phyloP scores from a whole-genome alignment of 768 basidiomycete species.

The Sistotremastrum niveocremeum region DNA sequence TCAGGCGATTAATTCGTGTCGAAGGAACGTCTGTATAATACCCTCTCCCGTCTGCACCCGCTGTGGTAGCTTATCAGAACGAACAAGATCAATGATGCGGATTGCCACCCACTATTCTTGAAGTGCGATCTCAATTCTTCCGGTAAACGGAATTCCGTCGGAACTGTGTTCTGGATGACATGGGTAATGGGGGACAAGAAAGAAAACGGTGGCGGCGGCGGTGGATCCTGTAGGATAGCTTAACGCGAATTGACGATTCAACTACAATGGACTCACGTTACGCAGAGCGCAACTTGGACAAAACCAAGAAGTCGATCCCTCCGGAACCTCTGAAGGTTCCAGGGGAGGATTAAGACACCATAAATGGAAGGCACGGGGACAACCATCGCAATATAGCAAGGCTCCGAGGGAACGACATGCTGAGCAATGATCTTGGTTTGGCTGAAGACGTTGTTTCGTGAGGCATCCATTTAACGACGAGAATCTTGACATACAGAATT shows the following conservation, averaged over 20 bases:
- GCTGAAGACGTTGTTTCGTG: constrained; percentile 15
- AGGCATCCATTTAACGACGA: not conserved
- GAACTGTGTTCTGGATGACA: constrained; percentile 52
- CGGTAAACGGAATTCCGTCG: constrained; percentile 76
- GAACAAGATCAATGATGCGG: not conserved
- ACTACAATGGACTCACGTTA: constrained; percentile 34
- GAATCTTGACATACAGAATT: constrained; percentile 24
- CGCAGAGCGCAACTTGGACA: constrained; percentile 58
- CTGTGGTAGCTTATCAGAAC: constrained; percentile 26
- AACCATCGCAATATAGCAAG: constrained; percentile 94
- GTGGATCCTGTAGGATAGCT: constrained; percentile 38
- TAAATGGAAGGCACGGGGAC: constrained; percentile 90
- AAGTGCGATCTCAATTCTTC: constrained; percentile 74
- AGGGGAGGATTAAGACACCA: constrained; percentile 95
- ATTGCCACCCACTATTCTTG: constrained; percentile 56
- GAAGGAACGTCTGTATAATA: constrained; percentile 74
- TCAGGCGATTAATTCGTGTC: constrained; percentile 61
- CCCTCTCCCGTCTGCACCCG: constrained; percentile 65
- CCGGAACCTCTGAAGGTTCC: constrained; percentile 75
- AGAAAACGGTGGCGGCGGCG: constrained; percentile 50
- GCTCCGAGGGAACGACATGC: constrained; percentile 72
- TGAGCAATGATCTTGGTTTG: constrained; percentile 78
- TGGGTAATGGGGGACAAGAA: constrained; percentile 62
- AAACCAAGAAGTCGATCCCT: constrained; percentile 60
- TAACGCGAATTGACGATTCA: constrained; percentile 13